These are phyloP conservation scores for Ochetophila trinervis DNA, from an alignment of 306 rosid species.

Conservation along the genomic window DNA sequence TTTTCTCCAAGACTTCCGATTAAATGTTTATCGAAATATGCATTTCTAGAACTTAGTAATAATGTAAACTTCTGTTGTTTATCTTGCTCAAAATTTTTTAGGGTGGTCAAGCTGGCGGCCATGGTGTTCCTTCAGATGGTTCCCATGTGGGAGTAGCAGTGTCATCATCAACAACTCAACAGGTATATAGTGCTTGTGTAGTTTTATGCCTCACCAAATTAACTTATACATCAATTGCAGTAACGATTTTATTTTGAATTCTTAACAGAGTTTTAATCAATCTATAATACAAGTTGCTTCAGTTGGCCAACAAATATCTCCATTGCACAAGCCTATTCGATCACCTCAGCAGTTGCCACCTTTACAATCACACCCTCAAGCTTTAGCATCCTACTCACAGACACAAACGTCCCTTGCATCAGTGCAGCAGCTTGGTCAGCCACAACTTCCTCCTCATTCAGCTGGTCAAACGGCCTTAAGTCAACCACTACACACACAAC, in stretches of 20 bases:
- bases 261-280: constrained; percentile 65
- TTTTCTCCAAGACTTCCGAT: not conserved
- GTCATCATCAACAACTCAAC: constrained; percentile 48
- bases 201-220: constrained; percentile 7
- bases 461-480: constrained; percentile 41
- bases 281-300: constrained; percentile 50
- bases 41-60: not conserved
- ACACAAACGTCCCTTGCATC: constrained; percentile 41
- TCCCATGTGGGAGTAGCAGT: constrained; percentile 37
- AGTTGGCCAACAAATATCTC: constrained; percentile 54
- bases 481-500: constrained; percentile 48
- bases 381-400: constrained; percentile 51
- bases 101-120: constrained; percentile 58
- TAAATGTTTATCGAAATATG: not conserved
- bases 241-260: constrained; percentile 17
- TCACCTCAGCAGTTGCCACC: constrained; percentile 74
- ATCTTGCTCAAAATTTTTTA: constrained; percentile 28
- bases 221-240: constrained; percentile 11
- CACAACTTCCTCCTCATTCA: constrained; percentile 53
- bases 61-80: constrained; percentile 20
- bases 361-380: constrained; percentile 49
- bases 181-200: constrained; percentile 37
- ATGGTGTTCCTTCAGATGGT: constrained; percentile 49
- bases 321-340: constrained; percentile 56
- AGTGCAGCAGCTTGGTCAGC: constrained; percentile 56